Percentiles rank a stretch among this genome's conserved stretches.
Conservation (phyloP, 1,284 basidiomycete species). For the Ganoderma sp. region DNA sequence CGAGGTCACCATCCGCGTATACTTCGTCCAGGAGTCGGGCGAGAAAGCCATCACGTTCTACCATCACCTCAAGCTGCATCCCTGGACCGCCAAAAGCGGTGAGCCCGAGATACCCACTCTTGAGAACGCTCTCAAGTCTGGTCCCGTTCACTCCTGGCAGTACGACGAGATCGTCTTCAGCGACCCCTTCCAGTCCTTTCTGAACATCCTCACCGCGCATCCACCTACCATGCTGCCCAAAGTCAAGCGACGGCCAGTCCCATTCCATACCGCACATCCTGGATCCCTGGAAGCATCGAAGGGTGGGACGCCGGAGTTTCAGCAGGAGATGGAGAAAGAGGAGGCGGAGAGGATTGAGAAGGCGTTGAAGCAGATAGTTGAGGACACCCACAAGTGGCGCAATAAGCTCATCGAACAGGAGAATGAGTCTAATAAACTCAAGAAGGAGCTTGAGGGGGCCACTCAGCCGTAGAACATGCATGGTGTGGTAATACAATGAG, state of each 20-base stretch:
- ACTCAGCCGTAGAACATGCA: constrained; percentile 7
- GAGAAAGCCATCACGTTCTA: constrained; percentile 90
- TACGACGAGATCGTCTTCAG: constrained; percentile 98
- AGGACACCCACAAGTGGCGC: constrained; percentile 68
- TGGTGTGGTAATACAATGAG: constrained; percentile 28
- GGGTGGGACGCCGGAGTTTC: constrained; percentile 81
- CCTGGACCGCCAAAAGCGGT: constrained; percentile 70
- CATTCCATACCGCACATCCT: constrained; percentile 72
- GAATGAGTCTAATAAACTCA: constrained; percentile 68
- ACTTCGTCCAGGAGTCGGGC: constrained; percentile 89
- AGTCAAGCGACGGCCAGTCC: constrained; percentile 64
- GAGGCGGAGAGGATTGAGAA: constrained; percentile 84
- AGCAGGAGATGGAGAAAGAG: constrained; percentile 81
- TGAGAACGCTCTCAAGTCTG: constrained; percentile 65
- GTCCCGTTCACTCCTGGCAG: constrained; percentile 97
- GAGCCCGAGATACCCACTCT: constrained; percentile 70
- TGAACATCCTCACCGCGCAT: constrained; percentile 81
- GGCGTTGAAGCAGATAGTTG: constrained; percentile 71
- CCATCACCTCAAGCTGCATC: constrained; percentile 96
- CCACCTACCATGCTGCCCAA: constrained; percentile 86
- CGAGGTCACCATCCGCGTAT: constrained; percentile 92
- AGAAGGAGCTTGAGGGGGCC: constrained; percentile 52
- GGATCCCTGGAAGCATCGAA: constrained; percentile 67
- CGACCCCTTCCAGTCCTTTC: constrained; percentile 90
- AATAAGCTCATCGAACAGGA: constrained; percentile 72